phyloP scores from a whole-genome alignment of 2,329 filamentous ascomycete genomes.

The Diaporthe vexans region DNA sequence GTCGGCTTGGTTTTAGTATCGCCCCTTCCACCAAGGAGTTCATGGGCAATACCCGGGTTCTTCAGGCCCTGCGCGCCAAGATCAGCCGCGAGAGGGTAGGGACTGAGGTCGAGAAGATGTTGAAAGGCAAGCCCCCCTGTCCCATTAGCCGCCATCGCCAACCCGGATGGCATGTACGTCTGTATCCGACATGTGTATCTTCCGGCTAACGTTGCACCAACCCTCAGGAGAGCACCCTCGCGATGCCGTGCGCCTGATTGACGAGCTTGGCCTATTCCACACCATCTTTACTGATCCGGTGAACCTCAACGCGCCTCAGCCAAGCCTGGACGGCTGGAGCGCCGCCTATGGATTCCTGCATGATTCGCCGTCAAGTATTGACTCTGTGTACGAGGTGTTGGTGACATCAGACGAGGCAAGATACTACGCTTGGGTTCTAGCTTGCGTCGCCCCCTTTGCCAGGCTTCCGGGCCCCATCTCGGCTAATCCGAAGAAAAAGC shows the following conservation, averaged over 20 bases:
- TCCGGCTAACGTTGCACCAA: slow-evolving; percentile 18
- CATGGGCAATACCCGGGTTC: slow-evolving; percentile 86
- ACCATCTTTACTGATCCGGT: slow-evolving; percentile 81
- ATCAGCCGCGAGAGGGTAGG: slow-evolving; percentile 94
- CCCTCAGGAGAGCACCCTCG: slow-evolving; percentile 69
- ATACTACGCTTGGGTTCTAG: slow-evolving; percentile 84
- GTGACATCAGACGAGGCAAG: slow-evolving; percentile 73
- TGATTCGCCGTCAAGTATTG: slow-evolving; percentile 40
- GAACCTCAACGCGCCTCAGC: slow-evolving; percentile 63
- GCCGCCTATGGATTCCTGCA: slow-evolving; percentile 75
- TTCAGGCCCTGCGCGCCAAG: slow-evolving; percentile 83
- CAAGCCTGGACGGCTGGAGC: slow-evolving; percentile 73
- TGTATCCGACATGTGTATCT: neutral
- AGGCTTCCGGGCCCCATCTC: slow-evolving; percentile 55
- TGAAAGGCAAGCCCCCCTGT: slow-evolving; percentile 69
- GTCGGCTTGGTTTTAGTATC: slow-evolving; percentile 84
- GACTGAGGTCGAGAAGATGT: slow-evolving; percentile 91
- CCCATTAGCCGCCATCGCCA: neutral
- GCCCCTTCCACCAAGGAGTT: slow-evolving; percentile 75
- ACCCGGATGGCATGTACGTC: neutral
- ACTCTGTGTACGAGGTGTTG: slow-evolving; percentile 66
- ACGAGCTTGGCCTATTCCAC: slow-evolving; percentile 76
- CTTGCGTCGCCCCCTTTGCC: slow-evolving; percentile 82
- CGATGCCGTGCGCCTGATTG: slow-evolving; percentile 74
- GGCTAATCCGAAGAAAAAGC: slow-evolving; percentile 45